These are phyloP conservation scores for Fraxinus ornus DNA, from an alignment of 305 asterid species.

Conservation along the genomic window DNA sequence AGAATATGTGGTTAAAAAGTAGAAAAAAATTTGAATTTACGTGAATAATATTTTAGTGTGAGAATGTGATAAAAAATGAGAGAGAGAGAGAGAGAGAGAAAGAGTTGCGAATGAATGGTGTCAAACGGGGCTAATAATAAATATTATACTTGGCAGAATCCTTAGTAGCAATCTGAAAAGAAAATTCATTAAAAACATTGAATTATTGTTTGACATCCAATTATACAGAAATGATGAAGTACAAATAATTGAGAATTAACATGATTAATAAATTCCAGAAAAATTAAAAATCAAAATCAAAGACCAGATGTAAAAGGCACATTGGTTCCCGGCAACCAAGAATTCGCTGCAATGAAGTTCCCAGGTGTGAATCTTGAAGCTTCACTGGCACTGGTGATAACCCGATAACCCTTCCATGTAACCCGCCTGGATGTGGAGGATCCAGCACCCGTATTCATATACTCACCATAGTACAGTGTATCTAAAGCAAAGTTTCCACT, in stretches of 20 bases:
- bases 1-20: too few species aligned
- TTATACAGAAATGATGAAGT: background rate
- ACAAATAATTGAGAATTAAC: background rate
- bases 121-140: too few species aligned
- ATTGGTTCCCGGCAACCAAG: slow-evolving; percentile 69
- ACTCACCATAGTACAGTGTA: slow-evolving; percentile 81
- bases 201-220: background rate
- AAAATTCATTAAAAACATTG: background rate
- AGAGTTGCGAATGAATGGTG: too few species aligned
- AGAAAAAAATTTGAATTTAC: too few species aligned
- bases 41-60: too few species aligned
- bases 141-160: background rate
- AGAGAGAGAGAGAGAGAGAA: too few species aligned
- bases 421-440: slow-evolving; percentile 67
- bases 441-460: slow-evolving; percentile 80
- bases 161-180: too few species aligned
- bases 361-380: slow-evolving; percentile 66
- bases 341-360: slow-evolving; percentile 59
- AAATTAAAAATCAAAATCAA: slow-evolving; percentile 20
- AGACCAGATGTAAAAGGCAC: slow-evolving; percentile 75
- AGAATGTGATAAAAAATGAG: too few species aligned
- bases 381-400: slow-evolving; percentile 58
- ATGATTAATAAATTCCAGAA: background rate
- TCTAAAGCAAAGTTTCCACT: slow-evolving; percentile 67
- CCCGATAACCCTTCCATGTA: slow-evolving; percentile 71